Evolutionary conservation across 345 rosid species (phyloP), one percentile per base, ranked within the genome.

Genomic region (Eucalyptus curtisii): DNA sequence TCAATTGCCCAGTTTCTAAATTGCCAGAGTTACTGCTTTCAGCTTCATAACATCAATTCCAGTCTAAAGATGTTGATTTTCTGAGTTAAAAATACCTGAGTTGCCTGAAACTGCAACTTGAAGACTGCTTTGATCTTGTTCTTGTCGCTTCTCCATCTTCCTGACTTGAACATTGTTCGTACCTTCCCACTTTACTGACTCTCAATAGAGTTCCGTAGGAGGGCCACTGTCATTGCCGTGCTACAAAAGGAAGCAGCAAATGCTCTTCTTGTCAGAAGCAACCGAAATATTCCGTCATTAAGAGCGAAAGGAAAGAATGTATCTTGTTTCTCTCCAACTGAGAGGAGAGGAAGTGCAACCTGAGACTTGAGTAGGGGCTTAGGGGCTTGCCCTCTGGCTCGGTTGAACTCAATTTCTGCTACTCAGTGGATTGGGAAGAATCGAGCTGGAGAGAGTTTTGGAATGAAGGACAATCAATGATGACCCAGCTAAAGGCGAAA

Each of bases 91-190:
- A 85, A 85, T 91, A 97, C 99, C 99, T 98, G 99, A 90, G 99
- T 97, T 48, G 95, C 99, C 92, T 95, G 99, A 90, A 98, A 97
- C 94, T 95, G 97, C 91, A 98, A 91, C 91, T 92, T 94, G 95
- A 97, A 96, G 85, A 97, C 96, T 53, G 94, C 93, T 92, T 97
- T 98, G 98, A 97, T 93, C 95, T 95, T 97, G 92, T 92, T 95
- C 98, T 95, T 96, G 92, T 95, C 96, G 90, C 94, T 95, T 91
- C 95, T 93, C 99, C 99, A 95, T 91, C 95, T 93, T 97, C 99
- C 95, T 89, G 99, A 91, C 95, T 94, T 94, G 89, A 98, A 98
- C 99, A 98, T 89, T 95, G 86, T 91, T 87, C 86, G 86, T 40
- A 20, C 57, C 49, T 48, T 19, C 71, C 86, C 71, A 49, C 68